These are phyloP conservation scores for Cordyceps militaris DNA, from an alignment of 2,329 filamentous ascomycete genomes.

Conservation along the genomic window DNA sequence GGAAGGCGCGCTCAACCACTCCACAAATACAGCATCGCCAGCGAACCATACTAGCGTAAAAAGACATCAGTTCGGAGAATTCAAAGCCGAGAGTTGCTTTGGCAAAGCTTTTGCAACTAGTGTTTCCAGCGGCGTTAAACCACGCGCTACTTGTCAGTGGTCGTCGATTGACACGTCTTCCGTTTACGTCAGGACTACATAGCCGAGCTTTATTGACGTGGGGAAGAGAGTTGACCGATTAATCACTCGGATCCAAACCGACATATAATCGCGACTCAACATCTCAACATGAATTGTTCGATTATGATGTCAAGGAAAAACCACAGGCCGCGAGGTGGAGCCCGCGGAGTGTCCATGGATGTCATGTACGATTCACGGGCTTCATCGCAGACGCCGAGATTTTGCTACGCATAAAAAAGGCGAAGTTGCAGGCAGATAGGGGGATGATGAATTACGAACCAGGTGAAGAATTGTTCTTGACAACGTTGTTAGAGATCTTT, in stretches of 20 bases:
- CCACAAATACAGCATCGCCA: not conserved
- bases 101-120: not conserved
- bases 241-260: not conserved
- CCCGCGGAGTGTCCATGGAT: not conserved
- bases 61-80: not conserved
- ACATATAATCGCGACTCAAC: not conserved
- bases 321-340: not conserved
- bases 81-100: not conserved
- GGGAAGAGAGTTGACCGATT: not conserved
- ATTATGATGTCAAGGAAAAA: not conserved
- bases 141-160: not conserved
- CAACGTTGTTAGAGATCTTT: too few species aligned
- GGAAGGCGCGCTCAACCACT: not conserved
- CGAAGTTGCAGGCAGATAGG: not conserved
- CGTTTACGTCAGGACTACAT: not conserved
- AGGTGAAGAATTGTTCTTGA: too few species aligned
- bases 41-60: not conserved
- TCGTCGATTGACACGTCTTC: not conserved
- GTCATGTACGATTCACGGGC: not conserved
- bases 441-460: too few species aligned
- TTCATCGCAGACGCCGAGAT: not conserved
- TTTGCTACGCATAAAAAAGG: not conserved
- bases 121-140: not conserved
- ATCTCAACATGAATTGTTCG: not conserved
- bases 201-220: not conserved